These are phyloP conservation scores for Heliamphora pulchella DNA, from an alignment of 179 eudicot species.

Conservation along the genomic window DNA sequence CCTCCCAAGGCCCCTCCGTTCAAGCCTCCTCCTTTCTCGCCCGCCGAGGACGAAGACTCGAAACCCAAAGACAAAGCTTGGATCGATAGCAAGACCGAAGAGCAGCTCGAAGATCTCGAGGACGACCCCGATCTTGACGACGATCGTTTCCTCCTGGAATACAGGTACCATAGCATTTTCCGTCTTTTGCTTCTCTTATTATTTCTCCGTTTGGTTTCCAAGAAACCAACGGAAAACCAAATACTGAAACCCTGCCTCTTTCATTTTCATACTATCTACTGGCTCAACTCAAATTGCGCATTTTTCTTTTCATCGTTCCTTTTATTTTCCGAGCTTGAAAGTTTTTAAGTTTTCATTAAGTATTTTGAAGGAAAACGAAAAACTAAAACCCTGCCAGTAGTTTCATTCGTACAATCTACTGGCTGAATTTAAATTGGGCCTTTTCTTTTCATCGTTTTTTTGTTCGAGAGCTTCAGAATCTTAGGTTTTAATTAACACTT, in stretches of 20 bases:
- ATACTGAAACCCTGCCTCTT: no score
- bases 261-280: no score
- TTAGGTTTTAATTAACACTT: neutral
- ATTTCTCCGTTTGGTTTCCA: no score
- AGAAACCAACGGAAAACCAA: no score
- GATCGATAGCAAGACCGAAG: constrained; percentile 71
- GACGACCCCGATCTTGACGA: constrained; percentile 69
- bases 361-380: no score
- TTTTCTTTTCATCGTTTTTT: neutral
- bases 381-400: no score
- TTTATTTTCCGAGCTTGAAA: no score
- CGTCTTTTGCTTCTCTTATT: no score
- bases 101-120: constrained; percentile 82
- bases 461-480: neutral
- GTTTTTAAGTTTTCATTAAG: no score
- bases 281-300: no score
- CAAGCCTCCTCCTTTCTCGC: constrained; percentile 57
- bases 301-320: no score
- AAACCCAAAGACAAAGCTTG: constrained; percentile 58
- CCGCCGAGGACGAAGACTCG: constrained; percentile 60
- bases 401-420: no score
- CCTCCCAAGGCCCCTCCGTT: constrained; percentile 67
- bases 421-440: neutral
- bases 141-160: constrained; percentile 73
- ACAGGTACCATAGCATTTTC: constrained; percentile 34